Conservation (phyloP, 257 asterid genomes). For the Nicotiana knightiana region DNA sequence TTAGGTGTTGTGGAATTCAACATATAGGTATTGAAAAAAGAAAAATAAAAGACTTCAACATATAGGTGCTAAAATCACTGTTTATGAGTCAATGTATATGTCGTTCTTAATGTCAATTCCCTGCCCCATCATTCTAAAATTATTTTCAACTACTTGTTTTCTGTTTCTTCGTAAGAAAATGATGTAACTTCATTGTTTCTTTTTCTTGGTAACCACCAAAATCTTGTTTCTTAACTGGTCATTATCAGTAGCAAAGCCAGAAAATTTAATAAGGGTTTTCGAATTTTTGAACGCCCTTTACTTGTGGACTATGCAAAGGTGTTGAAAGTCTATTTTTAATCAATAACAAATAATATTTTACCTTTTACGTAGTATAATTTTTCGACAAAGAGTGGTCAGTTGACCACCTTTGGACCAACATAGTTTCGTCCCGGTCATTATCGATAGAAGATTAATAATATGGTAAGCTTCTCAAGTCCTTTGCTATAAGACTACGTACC, state of each 20-base stretch:
- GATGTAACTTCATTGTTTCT: conserved; percentile 3
- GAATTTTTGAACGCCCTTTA: no score
- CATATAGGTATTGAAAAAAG: no score
- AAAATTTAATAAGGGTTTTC: no score
- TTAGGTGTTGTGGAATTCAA: not conserved
- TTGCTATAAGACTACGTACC: not conserved
- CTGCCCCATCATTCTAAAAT: not conserved
- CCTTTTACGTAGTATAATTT: no score
- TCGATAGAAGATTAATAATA: no score
- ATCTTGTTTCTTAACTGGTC: not conserved
- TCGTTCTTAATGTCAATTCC: not conserved
- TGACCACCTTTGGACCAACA: no score
- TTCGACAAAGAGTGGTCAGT: no score
- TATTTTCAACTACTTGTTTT: conserved; percentile 6
- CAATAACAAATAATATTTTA: no score
- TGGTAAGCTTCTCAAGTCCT: no score
- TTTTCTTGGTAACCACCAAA: not conserved
- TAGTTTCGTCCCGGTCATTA: no score
- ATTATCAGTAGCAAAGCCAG: not conserved
- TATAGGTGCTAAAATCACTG: not conserved
- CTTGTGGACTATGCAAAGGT: no score
- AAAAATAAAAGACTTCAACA: not conserved
- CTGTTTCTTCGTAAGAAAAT: conserved; percentile 5
- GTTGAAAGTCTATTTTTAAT: no score
- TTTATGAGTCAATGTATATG: not conserved